Conservation (phyloP, 371 early-diverging fungal genomes). For the Mortierella sp. region DNA sequence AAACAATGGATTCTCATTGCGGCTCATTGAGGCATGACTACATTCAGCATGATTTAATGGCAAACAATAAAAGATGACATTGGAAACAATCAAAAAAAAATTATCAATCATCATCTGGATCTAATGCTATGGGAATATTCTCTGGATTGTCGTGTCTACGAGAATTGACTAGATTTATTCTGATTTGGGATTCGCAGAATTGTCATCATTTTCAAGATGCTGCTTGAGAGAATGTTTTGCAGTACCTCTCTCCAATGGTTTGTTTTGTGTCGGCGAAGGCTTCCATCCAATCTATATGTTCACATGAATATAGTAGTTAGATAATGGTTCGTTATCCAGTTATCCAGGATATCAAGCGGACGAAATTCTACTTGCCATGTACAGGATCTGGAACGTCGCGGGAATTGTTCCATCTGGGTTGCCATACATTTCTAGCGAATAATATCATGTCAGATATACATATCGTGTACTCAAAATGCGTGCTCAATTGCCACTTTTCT, state of each 20-base stretch:
- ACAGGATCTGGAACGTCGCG: slow-evolving; percentile 94
- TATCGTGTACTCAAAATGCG: too few species aligned
- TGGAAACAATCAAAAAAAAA: slow-evolving; percentile 25
- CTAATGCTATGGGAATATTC: neutral
- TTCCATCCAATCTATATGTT: slow-evolving; percentile 88
- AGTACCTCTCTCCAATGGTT: slow-evolving; percentile 79
- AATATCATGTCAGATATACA: too few species aligned
- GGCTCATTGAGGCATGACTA: slow-evolving; percentile 28
- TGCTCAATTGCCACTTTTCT: too few species aligned
- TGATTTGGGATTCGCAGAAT: slow-evolving; percentile 5
- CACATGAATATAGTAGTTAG: neutral
- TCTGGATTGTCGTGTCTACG: neutral
- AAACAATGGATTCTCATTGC: slow-evolving; percentile 32
- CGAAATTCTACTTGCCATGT: slow-evolving; percentile 67
- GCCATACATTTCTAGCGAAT: slow-evolving; percentile 82
- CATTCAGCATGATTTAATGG: slow-evolving; percentile 33
- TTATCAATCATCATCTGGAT: neutral
- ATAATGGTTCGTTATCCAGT: neutral
- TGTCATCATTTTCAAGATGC: slow-evolving; percentile 52
- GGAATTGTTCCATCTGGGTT: slow-evolving; percentile 92
- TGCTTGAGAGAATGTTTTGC: slow-evolving; percentile 80
- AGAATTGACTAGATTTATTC: slow-evolving; percentile 11
- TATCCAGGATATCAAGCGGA: neutral
- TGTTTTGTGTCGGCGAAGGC: slow-evolving; percentile 79
- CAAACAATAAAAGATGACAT: slow-evolving; percentile 51